Conservation (phyloP, 1,284 basidiomycete species). For the Moesziomyces sp. region DNA sequence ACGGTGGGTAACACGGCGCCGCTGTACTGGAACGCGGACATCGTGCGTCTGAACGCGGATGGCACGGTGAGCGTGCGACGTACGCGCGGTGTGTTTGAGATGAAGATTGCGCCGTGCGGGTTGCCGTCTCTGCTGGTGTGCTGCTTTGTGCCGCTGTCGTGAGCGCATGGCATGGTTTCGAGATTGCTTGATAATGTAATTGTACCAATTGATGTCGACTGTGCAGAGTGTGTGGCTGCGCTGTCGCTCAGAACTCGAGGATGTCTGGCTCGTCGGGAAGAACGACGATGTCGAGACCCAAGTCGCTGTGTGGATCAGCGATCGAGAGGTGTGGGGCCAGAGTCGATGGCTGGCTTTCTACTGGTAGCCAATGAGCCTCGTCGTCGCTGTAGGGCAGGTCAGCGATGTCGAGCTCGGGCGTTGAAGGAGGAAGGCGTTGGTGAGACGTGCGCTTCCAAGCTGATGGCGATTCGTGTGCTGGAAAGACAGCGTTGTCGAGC, state of each 20-base stretch:
- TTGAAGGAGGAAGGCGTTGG: too few species aligned
- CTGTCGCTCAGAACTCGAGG: not conserved
- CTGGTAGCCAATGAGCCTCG: not conserved
- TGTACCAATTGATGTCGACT: not conserved
- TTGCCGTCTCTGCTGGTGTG: slow-evolving; percentile 45
- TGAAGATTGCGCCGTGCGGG: slow-evolving; percentile 53
- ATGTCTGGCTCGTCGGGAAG: not conserved
- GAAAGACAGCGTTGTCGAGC: slow-evolving; percentile 9
- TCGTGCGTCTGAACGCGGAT: slow-evolving; percentile 17
- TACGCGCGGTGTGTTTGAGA: slow-evolving; percentile 44
- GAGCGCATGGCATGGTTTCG: not conserved
- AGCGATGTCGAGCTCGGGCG: not conserved
- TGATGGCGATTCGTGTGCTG: not conserved
- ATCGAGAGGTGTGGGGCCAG: not conserved
- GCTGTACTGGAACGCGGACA: slow-evolving; percentile 49
- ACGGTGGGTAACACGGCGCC: slow-evolving; percentile 25
- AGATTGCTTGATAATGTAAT: not conserved
- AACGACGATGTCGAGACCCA: not conserved
- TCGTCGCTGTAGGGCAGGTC: not conserved
- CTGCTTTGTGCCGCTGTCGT: slow-evolving; percentile 38
- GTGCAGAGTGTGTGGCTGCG: too few species aligned
- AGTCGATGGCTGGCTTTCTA: not conserved
- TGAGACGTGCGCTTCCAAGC: not conserved
- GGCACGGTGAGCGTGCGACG: slow-evolving; percentile 14
- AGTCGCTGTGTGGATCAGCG: not conserved